Conservation (phyloP, 148 eudicot genomes). For the Mesembryanthemum crystallinum region DNA sequence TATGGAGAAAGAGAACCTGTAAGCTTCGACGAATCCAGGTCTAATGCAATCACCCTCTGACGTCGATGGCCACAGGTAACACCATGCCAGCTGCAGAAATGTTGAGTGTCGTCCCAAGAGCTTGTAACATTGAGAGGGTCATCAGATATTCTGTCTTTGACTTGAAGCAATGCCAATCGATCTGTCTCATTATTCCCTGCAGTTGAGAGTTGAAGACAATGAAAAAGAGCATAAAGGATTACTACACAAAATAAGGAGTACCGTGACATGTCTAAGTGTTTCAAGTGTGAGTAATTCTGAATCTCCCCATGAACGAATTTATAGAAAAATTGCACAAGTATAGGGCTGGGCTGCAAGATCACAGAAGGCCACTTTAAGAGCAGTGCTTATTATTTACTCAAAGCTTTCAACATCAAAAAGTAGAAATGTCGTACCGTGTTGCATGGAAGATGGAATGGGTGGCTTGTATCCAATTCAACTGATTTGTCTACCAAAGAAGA, state of each 20-base stretch:
- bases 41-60: conserved; percentile 13
- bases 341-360: too few relatives aligned
- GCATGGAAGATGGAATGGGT: too few relatives aligned
- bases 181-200: conserved; percentile 15
- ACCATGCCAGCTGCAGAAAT: conserved; percentile 26
- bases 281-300: too few relatives aligned
- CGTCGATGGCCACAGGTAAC: conserved; percentile 19
- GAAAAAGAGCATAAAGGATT: neutral
- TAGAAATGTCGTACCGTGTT: too few relatives aligned
- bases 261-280: neutral
- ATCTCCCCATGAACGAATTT: too few relatives aligned
- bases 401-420: too few relatives aligned
- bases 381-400: too few relatives aligned
- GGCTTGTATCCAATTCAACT: too few relatives aligned
- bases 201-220: neutral
- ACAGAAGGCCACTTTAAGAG: too few relatives aligned
- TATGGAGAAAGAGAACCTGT: conserved; percentile 25
- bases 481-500: too few relatives aligned
- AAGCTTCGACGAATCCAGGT: conserved; percentile 10
- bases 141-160: conserved; percentile 17
- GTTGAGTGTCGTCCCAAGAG: conserved; percentile 24
- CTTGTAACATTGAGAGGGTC: conserved; percentile 24
- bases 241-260: neutral
- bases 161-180: conserved; percentile 18
- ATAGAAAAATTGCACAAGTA: too few relatives aligned